A percentile compares a stretch with the other conserved stretches of the same genome.
These are phyloP conservation scores for Lagenidium giganteum DNA, from an alignment of 352 stramenopile genomes.

Conservation along the genomic window DNA sequence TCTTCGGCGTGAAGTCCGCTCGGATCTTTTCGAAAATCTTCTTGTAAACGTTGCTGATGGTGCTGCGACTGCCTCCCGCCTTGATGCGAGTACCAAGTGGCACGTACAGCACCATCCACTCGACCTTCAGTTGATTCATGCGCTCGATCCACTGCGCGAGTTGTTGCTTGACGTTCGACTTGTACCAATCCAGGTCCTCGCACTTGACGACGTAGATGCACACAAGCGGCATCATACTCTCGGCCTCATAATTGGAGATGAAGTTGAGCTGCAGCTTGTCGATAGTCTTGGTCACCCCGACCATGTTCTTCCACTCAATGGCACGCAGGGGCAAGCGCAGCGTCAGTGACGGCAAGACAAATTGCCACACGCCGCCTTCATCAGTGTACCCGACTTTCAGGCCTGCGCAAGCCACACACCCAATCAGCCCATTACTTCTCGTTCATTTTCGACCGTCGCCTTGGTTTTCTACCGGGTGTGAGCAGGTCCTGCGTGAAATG, in stretches of 20 bases:
- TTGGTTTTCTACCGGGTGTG: slow-evolving; percentile 33
- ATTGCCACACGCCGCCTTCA: slow-evolving; percentile 77
- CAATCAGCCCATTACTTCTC: background rate
- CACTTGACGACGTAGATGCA: slow-evolving; percentile 82
- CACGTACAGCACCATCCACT: slow-evolving; percentile 85
- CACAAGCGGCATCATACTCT: slow-evolving; percentile 34
- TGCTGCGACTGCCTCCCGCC: slow-evolving; percentile 21
- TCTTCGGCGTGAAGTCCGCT: slow-evolving; percentile 54
- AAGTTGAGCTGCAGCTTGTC: slow-evolving; percentile 61
- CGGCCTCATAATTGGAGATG: slow-evolving; percentile 14
- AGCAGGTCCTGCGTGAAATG: slow-evolving; percentile 67
- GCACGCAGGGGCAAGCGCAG: slow-evolving; percentile 61
- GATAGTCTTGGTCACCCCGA: slow-evolving; percentile 69
- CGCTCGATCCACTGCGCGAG: slow-evolving; percentile 60
- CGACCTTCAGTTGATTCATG: slow-evolving; percentile 57
- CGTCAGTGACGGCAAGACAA: slow-evolving; percentile 54
- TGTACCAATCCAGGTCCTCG: slow-evolving; percentile 78
- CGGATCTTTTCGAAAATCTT: slow-evolving; percentile 76
- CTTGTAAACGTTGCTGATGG: slow-evolving; percentile 50
- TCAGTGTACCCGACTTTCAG: slow-evolving; percentile 70
- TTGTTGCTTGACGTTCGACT: slow-evolving; percentile 32
- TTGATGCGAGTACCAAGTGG: slow-evolving; percentile 68
- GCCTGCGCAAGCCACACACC: slow-evolving; percentile 14
- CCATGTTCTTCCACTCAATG: slow-evolving; percentile 81
- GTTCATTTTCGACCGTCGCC: background rate